phyloP scores from a whole-genome alignment of 164 flowering plant genomes.

The Aristolochia fimbriata region DNA sequence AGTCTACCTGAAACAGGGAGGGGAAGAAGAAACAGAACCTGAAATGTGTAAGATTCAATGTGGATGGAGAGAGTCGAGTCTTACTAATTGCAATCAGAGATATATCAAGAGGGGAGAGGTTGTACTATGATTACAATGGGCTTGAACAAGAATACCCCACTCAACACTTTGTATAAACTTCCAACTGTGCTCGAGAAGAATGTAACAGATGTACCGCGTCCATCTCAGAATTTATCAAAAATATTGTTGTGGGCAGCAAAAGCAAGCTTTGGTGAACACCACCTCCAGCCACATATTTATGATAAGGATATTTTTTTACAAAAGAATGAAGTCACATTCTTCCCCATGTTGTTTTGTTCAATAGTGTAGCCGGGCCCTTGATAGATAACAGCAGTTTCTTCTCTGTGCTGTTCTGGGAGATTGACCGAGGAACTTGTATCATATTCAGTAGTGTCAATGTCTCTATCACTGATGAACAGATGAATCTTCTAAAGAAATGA shows the following conservation, averaged over 20 bases:
- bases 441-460: no score
- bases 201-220: no score
- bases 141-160: constrained; percentile 88
- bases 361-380: no score
- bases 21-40: constrained; percentile 91
- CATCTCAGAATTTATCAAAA: neutral
- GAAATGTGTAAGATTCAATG: constrained; percentile 73
- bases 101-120: constrained; percentile 73
- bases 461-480: no score
- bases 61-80: constrained; percentile 71
- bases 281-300: neutral
- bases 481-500: no score
- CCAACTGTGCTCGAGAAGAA: neutral
- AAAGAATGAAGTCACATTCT: no score
- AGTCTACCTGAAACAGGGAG: constrained; percentile 34
- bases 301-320: neutral
- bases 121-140: constrained; percentile 90
- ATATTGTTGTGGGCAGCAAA: neutral
- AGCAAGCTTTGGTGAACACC: neutral
- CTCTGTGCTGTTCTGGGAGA: no score
- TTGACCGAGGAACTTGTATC: no score
- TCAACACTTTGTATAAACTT: constrained; percentile 55
- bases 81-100: constrained; percentile 75
- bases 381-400: no score
- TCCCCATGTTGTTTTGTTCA: no score